Base-by-base conservation (phyloP, 140 eudicot genomes). In the Flaveria floridana region DNA sequence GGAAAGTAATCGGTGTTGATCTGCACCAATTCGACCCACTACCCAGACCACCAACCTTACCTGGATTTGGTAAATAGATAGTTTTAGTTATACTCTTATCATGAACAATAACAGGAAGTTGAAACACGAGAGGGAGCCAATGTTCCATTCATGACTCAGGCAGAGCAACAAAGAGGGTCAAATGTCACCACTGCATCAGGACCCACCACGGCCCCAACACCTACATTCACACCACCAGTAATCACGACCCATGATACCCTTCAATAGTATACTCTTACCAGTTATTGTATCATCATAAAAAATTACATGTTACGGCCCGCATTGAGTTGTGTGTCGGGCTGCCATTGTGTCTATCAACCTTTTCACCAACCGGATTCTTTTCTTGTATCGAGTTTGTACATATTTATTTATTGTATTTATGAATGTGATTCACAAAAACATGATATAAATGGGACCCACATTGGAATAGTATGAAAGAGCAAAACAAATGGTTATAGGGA, bases 81-180 rank as follows among this genome's bases (percentile, higher is more conserved):
- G 0, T 46, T 9, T 68, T 50, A 34, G 30, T 4, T 34, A 48
- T 34, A 30, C 57, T 10, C 5, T 71, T 52, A 68, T 51, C 42
- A 28, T 21, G 41, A 80, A 68, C 28, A 72, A 57, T 67, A 69
- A 46, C 87, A 89, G 96, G 96, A 89, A 77, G 90, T 83, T 52
- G 96, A 87, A 77, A 77, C 93, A 73, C 72, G 82, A 63, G 89
- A 86, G 18, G 90, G 84, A 44, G 58, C 84, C 14, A 90, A 85
- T 71, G 90, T 89, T 62, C 90, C 96, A 20, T 85, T 83, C 73
- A 82, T 89, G 90, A 58, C 84, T 48, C 90, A 83, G 58, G 81
- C 88, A 21, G 96, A 84, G 53, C 92, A 87, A 59, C 88, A 75
- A 47, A 81, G 92, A 74, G 88, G 88, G 61, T 65, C 85, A 67